Conservation (phyloP, 495 filamentous ascomycete species). For the Cercophora samala region DNA sequence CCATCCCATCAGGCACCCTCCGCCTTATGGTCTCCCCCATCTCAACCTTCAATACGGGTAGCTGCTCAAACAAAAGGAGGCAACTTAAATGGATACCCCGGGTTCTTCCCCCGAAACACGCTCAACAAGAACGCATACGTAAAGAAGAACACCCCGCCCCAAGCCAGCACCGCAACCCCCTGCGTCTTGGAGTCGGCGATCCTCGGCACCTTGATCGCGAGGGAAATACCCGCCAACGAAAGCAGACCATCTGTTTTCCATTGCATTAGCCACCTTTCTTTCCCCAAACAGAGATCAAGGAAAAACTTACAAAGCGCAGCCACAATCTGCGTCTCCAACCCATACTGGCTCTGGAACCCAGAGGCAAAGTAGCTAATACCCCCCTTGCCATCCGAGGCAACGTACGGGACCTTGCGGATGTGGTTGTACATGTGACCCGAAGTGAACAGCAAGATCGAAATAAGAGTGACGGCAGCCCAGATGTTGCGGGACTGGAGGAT, state of each 20-base stretch:
- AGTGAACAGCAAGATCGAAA: slow-evolving; percentile 90
- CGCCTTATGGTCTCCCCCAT: not conserved
- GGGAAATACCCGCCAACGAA: slow-evolving; percentile 81
- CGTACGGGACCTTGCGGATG: slow-evolving; percentile 95
- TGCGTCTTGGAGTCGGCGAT: slow-evolving; percentile 75
- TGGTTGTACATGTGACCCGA: slow-evolving; percentile 99
- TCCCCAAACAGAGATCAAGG: not conserved
- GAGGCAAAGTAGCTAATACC: slow-evolving; percentile 88
- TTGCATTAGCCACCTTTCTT: slow-evolving; percentile 21
- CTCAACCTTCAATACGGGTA: not conserved
- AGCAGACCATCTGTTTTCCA: slow-evolving; percentile 74
- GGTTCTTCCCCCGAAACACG: slow-evolving; percentile 91
- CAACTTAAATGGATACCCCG: slow-evolving; percentile 89
- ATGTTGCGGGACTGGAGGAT: slow-evolving; percentile 85
- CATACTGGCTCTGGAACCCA: slow-evolving; percentile 93
- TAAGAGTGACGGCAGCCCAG: slow-evolving; percentile 88
- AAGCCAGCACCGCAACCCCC: slow-evolving; percentile 76
- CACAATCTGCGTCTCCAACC: slow-evolving; percentile 93
- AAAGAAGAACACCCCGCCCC: slow-evolving; percentile 71
- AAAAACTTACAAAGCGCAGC: slow-evolving; percentile 84
- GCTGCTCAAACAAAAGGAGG: slow-evolving; percentile 68
- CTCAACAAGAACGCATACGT: slow-evolving; percentile 93
- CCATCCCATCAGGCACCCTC: not conserved
- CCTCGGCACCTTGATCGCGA: slow-evolving; percentile 87
- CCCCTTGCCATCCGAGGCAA: slow-evolving; percentile 78